Percentiles rank a stretch among this genome's conserved stretches.
Evolutionary conservation across 257 asterid genomes (phyloP).

Genomic region (Capsicum baccatum): DNA sequence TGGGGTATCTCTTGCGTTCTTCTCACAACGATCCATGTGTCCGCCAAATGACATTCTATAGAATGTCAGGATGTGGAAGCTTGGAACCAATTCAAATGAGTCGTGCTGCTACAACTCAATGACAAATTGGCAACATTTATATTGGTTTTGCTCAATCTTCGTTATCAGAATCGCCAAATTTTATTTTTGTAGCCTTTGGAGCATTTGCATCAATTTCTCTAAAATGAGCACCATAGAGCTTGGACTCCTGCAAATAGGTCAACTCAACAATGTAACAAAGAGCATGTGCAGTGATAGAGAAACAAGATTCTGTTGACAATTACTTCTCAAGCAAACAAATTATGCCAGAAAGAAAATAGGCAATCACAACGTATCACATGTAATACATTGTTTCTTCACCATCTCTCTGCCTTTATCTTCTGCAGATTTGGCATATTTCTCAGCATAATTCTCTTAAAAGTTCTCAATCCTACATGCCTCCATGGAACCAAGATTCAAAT

Average conservation of each 20-base stretch:
- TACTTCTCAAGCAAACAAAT: background rate
- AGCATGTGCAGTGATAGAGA: background rate
- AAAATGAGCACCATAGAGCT: conserved; percentile 93
- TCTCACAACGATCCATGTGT: background rate
- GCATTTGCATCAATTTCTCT: conserved; percentile 87
- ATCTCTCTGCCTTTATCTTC: background rate
- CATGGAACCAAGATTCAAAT: background rate
- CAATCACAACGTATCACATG: background rate
- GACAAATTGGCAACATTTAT: background rate
- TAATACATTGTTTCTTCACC: background rate
- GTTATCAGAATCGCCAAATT: conserved; percentile 71
- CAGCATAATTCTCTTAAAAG: background rate
- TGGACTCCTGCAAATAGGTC: conserved; percentile 71
- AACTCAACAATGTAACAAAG: conserved; percentile 27
- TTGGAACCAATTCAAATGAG: background rate
- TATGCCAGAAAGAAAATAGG: background rate
- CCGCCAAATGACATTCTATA: background rate
- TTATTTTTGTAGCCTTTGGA: conserved; percentile 86
- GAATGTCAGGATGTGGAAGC: background rate
- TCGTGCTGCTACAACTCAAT: conserved; percentile 16
- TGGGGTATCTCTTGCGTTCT: background rate
- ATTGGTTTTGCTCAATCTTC: conserved; percentile 52
- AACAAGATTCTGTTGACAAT: background rate
- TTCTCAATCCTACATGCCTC: background rate
- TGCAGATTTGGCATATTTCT: background rate